Base-by-base conservation (phyloP, 352 stramenopile genomes). In the Globisporangium spiculum region DNA sequence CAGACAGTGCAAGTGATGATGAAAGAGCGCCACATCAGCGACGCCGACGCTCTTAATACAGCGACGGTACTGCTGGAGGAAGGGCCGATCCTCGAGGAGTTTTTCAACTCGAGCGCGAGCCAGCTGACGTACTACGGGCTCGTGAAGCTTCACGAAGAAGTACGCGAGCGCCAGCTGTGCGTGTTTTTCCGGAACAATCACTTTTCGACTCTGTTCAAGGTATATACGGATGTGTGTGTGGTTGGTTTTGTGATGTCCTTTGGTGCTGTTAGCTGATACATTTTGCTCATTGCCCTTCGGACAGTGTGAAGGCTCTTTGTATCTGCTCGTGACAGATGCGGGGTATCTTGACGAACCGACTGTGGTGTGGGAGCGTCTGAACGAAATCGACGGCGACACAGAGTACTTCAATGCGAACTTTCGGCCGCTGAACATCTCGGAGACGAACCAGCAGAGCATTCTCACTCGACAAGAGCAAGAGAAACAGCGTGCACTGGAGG, bases 101-200 rank as follows among this genome's bases (percentile, higher is more conserved):
- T 99, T 71, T 91, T 99, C 27, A 85, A 89, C 34, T 71, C 75
- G 7, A 97, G 92, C 18, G 83, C 85, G 32, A 97, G 92, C 61
- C 97, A 99, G 77, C 76, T 99, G 44, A 99, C 97, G 41, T 97
- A 98, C 67, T 93, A 96, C 66, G 97, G 96, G 16, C 83, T 99
- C 22, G 73, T 92, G 18, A 89, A 94, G 70, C 78, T 99, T 22
- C 93, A 99, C 70, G 88, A 98, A 75, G 80, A 96, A 24, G 52
- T 99, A 8, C 81, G 86, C 10, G 89, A 98, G 62, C 86, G 94
- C 26, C 80, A 98, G 65, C 77, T 99, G 24, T 95, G 80, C 24
- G 94, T 99, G 14, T 99, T 99, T 76, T 99, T 99, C 72, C 95
- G 97, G 24, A 99, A 99, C 84, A 99, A 99, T 71, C 98, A 99